phyloP scores from a whole-genome alignment of 2,329 filamentous ascomycete genomes.

The Exophiala oligosperma region DNA sequence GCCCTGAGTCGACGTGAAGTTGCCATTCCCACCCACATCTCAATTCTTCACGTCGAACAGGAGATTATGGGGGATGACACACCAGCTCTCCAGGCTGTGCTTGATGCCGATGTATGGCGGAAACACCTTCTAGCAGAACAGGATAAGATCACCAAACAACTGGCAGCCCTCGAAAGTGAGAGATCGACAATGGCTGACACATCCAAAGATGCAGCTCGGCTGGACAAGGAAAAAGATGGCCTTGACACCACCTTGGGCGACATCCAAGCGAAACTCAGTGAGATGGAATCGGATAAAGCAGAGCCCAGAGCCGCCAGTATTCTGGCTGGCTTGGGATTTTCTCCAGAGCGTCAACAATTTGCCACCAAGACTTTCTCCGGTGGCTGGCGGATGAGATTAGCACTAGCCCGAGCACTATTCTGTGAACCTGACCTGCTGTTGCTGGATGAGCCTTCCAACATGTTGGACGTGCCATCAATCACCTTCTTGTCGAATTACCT shows the following conservation, averaged over 20 bases:
- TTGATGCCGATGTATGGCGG: constrained; percentile 97
- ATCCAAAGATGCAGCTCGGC: constrained; percentile 78
- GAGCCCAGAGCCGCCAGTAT: constrained; percentile 95
- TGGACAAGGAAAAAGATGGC: constrained; percentile 86
- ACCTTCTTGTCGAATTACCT: constrained; percentile 97
- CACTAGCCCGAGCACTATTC: constrained; percentile 90
- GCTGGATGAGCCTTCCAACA: constrained; percentile 99
- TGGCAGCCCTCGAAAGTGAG: constrained; percentile 75
- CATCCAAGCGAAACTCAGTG: constrained; percentile 84
- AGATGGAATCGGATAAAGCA: constrained; percentile 99
- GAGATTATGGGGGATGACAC: constrained; percentile 98
- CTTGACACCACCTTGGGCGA: constrained; percentile 89
- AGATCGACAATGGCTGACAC: constrained; percentile 83
- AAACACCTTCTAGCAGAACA: constrained; percentile 92
- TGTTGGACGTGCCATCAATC: constrained; percentile 99
- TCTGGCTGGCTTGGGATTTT: constrained; percentile 94
- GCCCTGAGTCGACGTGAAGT: constrained; percentile 92
- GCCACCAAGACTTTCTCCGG: constrained; percentile 98
- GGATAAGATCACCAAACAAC: constrained; percentile 75
- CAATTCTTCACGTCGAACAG: constrained; percentile 98
- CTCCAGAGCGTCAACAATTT: constrained; percentile 83
- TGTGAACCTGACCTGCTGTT: constrained; percentile 95
- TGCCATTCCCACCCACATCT: constrained; percentile 93
- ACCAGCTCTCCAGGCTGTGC: constrained; percentile 86
- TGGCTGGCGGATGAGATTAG: constrained; percentile 99